Evolutionary conservation across 495 filamentous ascomycete genomes (phyloP).

Genomic region (Rhypophila decipiens): DNA sequence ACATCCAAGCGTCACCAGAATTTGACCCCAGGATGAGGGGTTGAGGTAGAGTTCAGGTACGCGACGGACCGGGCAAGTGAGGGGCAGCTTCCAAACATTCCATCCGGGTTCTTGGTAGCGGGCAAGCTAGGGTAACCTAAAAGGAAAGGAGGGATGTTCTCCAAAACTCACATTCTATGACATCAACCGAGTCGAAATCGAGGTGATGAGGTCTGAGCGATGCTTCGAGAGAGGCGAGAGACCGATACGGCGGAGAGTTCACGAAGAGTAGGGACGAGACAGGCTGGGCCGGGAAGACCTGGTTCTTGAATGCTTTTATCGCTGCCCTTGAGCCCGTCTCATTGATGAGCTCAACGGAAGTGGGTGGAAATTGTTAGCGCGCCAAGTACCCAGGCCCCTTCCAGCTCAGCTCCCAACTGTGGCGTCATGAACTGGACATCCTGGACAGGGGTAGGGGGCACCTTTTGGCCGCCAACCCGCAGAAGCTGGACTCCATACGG

Average conservation of each 20-base stretch:
- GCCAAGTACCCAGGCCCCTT: constrained; percentile 15
- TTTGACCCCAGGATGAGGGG: neutral
- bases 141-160: too few species aligned
- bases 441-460: too few species aligned
- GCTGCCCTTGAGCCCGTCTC: constrained; percentile 4
- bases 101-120: too few species aligned
- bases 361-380: constrained; percentile 20
- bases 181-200: neutral
- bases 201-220: neutral
- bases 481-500: neutral
- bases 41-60: too few species aligned
- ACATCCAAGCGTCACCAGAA: neutral
- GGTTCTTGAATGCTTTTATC: constrained; percentile 23
- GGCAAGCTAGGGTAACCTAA: neutral
- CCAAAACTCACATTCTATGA: neutral
- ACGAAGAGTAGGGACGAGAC: neutral
- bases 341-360: neutral
- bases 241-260: constrained; percentile 1
- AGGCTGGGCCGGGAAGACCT: constrained; percentile 1
- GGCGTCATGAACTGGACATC: constrained; percentile 9
- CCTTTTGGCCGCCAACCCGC: neutral
- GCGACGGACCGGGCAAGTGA: too few species aligned
- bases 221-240: neutral
- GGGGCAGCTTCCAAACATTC: constrained; percentile 2
- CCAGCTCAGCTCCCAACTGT: constrained; percentile 13